These are phyloP conservation scores for Quercus ilex DNA, from an alignment of 306 rosid genomes.

Conservation along the genomic window DNA sequence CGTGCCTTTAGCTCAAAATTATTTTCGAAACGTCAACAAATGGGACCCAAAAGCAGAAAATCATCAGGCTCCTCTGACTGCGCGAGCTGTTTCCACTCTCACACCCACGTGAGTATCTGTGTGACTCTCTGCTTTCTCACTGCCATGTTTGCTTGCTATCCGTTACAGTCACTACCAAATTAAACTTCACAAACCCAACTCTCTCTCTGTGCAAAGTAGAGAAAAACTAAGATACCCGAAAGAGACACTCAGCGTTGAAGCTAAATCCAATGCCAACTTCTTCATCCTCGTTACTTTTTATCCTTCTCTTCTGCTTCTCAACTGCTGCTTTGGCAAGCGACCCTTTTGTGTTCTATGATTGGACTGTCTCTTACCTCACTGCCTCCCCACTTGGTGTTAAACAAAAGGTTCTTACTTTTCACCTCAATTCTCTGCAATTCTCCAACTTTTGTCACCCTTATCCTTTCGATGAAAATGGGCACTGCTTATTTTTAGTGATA, in stretches of 20 bases:
- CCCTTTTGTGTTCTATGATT: constrained; percentile 69
- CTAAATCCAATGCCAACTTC: constrained; percentile 33
- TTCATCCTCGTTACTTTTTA: constrained; percentile 28
- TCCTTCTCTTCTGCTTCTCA: constrained; percentile 31
- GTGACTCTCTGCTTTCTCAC: not conserved
- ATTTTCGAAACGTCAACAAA: not conserved
- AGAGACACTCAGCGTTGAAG: not conserved
- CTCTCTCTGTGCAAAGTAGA: not conserved
- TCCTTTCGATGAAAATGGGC: not conserved
- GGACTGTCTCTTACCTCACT: constrained; percentile 71
- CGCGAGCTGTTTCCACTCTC: not conserved
- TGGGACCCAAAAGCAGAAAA: not conserved
- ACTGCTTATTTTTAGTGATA: not conserved
- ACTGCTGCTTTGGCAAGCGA: constrained; percentile 60
- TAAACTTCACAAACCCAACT: not conserved
- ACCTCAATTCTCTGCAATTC: constrained; percentile 4
- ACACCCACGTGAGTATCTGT: not conserved
- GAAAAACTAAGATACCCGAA: not conserved
- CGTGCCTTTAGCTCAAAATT: not conserved
- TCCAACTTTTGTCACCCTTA: not conserved
- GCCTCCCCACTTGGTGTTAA: constrained; percentile 71
- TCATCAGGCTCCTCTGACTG: not conserved
- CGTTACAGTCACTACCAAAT: not conserved
- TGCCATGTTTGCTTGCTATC: not conserved
- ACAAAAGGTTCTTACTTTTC: constrained; percentile 53